Conservation (phyloP, 2,329 filamentous ascomycete genomes). For the Colletotrichum trifolii region DNA sequence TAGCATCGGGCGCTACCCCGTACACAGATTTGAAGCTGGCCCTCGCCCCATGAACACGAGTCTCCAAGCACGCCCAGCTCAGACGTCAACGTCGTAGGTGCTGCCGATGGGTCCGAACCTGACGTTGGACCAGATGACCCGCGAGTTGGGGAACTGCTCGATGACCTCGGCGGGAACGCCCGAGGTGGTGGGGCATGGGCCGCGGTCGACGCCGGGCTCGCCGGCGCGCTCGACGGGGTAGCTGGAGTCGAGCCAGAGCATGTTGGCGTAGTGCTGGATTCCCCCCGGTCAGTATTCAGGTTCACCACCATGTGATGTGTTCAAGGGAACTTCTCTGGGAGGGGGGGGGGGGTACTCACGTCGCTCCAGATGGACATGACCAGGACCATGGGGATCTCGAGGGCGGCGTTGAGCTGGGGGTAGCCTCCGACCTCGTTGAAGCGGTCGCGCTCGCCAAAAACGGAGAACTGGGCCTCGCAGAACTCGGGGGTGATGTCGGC, state of each 20-base stretch:
- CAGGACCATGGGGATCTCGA: constrained; percentile 68
- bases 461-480: constrained; percentile 65
- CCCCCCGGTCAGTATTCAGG: too few species aligned
- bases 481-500: constrained; percentile 66
- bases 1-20: too few species aligned
- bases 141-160: constrained; percentile 48
- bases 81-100: constrained; percentile 42
- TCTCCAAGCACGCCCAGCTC: too few species aligned
- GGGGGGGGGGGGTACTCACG: constrained; percentile 33
- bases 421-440: constrained; percentile 66
- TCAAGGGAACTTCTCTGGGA: too few species aligned
- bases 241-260: constrained; percentile 73
- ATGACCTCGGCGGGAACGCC: constrained; percentile 58
- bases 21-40: background rate
- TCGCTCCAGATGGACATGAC: constrained; percentile 73
- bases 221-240: constrained; percentile 54
- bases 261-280: constrained; percentile 62
- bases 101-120: constrained; percentile 59
- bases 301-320: background rate
- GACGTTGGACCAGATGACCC: constrained; percentile 61
- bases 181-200: constrained; percentile 56
- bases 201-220: constrained; percentile 56
- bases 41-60: background rate
- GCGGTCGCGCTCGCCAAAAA: constrained; percentile 62
- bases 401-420: constrained; percentile 61